Evolutionary conservation across 106 monocot genomes (phyloP), one percentile per base, ranked within the genome.

Genomic region (Dioscorea zingiberensis): DNA sequence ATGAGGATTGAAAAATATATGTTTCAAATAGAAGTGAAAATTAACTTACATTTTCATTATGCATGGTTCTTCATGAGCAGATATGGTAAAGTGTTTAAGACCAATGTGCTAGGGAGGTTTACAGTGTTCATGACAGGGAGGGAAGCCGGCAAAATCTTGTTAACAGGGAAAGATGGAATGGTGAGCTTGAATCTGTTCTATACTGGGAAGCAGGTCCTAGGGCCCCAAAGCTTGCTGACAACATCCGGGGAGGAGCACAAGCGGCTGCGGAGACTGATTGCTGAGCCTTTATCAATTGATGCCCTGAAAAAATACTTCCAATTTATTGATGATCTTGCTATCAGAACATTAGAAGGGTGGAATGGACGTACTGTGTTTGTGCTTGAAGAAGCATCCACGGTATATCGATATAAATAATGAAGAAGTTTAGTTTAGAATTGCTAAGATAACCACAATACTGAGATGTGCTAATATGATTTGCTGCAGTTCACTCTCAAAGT

Each of bases 11-110:
- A 8, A 6, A n/a, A 38, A 38, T 38, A 10, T 6, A 10, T 6
- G 6, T 38, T 38, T 38, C 38, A 38, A 38, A 38, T 38, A 6
- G 0, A 38, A 38, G 38, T 38, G 38, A 8, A 45, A 25, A 44
- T 0, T 25, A 46, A 44, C 26, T 13, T 14, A 14, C 27, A 27
- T 0, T 51, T 51, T 16, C 3, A 2, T 51, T 51, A 13, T 51
- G 8, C 51, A 18, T 8, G 18, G 5, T 51, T 51, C 51, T 18
- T 51, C 15, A 46, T 46, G 44, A 6, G 48, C 32, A 72, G 78
- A 22, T 67, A 72, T 56, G 78, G 78, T 47, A 78, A 72, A 47
- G 78, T 78, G 28, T 78, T 72, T 67, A 78, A 78, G 55, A 78
- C 78, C 55, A 71, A 59, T 45, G 60, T 72, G 22, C 25, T 78